Percentiles rank a stretch among this genome's conserved stretches.
Evolutionary conservation across 2,329 filamentous ascomycete genomes (phyloP).

Genomic region (Arachnomyces sp.): DNA sequence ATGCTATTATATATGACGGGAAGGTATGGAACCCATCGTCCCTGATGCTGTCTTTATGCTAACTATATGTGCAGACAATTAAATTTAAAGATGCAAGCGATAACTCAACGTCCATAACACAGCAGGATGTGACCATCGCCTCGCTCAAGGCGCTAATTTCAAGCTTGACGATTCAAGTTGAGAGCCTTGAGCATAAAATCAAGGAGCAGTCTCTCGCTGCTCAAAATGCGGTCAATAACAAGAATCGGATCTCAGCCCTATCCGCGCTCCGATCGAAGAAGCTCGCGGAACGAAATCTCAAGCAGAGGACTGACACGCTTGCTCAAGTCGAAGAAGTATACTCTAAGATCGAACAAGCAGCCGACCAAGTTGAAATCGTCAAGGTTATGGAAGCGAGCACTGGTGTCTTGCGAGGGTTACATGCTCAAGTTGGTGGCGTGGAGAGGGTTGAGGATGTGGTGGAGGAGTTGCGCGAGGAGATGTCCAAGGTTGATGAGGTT

Average conservation of each 20-base stretch:
- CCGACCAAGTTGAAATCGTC: slow-evolving; percentile 75
- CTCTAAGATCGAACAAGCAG: slow-evolving; percentile 73
- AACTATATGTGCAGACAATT: slow-evolving; percentile 48
- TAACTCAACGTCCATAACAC: slow-evolving; percentile 49
- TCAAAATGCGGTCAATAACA: slow-evolving; percentile 59
- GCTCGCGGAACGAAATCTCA: slow-evolving; percentile 63
- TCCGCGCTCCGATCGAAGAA: slow-evolving; percentile 77
- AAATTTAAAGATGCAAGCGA: slow-evolving; percentile 58
- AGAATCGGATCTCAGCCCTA: slow-evolving; percentile 67
- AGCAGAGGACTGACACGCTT: slow-evolving; percentile 63
- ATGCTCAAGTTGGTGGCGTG: slow-evolving; percentile 66
- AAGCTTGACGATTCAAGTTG: slow-evolving; percentile 58
- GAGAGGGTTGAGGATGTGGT: slow-evolving; percentile 69
- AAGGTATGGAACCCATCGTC: slow-evolving; percentile 26
- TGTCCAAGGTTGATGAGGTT: slow-evolving; percentile 75
- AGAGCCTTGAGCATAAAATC: slow-evolving; percentile 52
- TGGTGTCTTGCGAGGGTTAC: slow-evolving; percentile 62
- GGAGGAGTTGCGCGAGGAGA: slow-evolving; percentile 67
- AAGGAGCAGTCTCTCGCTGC: slow-evolving; percentile 47
- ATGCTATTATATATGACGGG: slow-evolving; percentile 39
- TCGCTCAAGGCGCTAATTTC: slow-evolving; percentile 66
- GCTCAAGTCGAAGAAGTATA: slow-evolving; percentile 77
- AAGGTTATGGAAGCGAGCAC: slow-evolving; percentile 73
- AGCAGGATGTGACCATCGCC: slow-evolving; percentile 74
- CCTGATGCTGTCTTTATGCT: slow-evolving; percentile 11